Conservation (phyloP, 208 protist genomes). For the Trypanosoma cruzi region DNA sequence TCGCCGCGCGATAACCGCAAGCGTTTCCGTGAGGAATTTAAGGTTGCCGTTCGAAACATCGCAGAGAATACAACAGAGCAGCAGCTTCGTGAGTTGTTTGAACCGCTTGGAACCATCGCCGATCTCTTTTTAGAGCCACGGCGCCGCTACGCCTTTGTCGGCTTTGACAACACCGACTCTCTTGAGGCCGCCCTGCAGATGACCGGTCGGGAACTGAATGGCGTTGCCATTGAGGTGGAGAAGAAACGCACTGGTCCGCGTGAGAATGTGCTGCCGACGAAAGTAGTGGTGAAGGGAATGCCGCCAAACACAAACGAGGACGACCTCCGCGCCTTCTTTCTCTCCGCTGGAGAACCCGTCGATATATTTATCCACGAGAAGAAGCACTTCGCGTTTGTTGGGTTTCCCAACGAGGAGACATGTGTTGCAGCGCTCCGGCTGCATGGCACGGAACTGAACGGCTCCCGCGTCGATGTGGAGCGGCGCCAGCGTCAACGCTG, state of each 20-base stretch:
- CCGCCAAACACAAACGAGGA: slow-evolving; percentile 29
- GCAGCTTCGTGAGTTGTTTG: slow-evolving; percentile 55
- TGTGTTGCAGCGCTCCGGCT: slow-evolving; percentile 57
- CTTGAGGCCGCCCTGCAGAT: slow-evolving; percentile 25
- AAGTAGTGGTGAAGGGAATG: slow-evolving; percentile 50
- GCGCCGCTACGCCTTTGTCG: slow-evolving; percentile 53
- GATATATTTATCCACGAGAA: slow-evolving; percentile 47
- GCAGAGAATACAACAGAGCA: slow-evolving; percentile 30
- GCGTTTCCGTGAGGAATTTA: slow-evolving; percentile 33
- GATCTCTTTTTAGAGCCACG: slow-evolving; percentile 48
- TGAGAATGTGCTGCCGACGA: slow-evolving; percentile 29
- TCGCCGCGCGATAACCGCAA: slow-evolving; percentile 18
- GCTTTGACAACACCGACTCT: slow-evolving; percentile 38
- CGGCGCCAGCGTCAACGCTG: slow-evolving; percentile 49
- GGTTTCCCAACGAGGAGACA: slow-evolving; percentile 40
- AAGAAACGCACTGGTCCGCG: slow-evolving; percentile 28
- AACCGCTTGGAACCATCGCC: slow-evolving; percentile 39
- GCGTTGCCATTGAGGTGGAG: slow-evolving; percentile 37
- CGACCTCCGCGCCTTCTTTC: slow-evolving; percentile 50
- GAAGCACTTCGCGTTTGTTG: slow-evolving; percentile 52
- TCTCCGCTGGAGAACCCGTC: slow-evolving; percentile 39
- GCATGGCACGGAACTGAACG: slow-evolving; percentile 45
- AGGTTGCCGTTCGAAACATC: slow-evolving; percentile 50
- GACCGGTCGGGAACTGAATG: slow-evolving; percentile 25
- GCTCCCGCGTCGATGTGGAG: slow-evolving; percentile 45